Conservation (phyloP, 257 asterid species). For the Solanum sparsipilum region DNA sequence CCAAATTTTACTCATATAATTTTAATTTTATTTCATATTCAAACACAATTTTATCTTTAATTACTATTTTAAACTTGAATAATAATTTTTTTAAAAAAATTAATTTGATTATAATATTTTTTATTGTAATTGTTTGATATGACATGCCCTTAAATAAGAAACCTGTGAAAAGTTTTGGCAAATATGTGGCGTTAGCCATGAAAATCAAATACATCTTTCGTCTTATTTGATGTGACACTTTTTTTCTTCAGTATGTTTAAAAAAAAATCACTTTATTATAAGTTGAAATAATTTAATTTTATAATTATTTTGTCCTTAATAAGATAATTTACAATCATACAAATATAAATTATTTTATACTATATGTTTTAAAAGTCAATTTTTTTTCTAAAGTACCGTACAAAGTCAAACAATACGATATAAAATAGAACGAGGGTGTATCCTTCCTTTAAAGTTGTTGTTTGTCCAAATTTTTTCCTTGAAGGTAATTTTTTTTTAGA, state of each 20-base stretch:
- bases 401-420: no score
- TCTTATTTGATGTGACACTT: not conserved
- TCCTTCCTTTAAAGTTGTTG: no score
- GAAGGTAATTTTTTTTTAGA: not conserved
- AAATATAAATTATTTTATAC: no score
- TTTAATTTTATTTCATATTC: not conserved
- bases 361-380: no score
- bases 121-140: not conserved
- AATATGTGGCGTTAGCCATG: not conserved
- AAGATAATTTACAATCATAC: no score
- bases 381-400: no score
- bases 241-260: no score
- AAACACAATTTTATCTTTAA: not conserved
- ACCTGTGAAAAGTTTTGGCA: not conserved
- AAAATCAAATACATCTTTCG: not conserved
- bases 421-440: no score
- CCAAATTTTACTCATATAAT: not conserved
- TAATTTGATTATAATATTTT: not conserved
- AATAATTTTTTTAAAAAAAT: no score
- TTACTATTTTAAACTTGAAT: not conserved
- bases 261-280: not conserved
- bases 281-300: not conserved
- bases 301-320: no score
- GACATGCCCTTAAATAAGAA: not conserved
- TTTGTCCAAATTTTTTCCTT: not conserved